Evolutionary conservation across 225 moss, liverwort and hornwort species (phyloP), one percentile per base, ranked within the genome.

Genomic region (Pleurozium schreberi): DNA sequence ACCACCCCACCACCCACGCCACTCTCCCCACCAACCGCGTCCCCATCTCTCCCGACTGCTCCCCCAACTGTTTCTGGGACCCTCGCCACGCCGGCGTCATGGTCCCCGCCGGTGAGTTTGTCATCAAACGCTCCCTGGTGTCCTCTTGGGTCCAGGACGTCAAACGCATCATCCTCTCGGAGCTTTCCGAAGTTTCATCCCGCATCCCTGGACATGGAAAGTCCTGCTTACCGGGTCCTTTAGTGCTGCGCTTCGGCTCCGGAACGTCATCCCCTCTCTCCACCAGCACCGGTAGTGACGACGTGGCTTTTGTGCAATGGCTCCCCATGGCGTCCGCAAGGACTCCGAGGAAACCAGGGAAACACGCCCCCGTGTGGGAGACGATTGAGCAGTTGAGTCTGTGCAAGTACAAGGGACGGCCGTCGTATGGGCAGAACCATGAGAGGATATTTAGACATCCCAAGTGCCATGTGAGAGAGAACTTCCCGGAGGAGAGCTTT

Each of bases 91-190:
- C 27, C 30, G 90, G 89, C 18, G 6, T 26, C 23, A 22, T 62
- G 7, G 5, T 53, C 1, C 59, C 89, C 49, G 69, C 70, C 16
- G 47, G 18, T 8, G 92, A 90, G 58, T 82, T 92, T 43, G 87
- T 31, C 13, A 89, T 92, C 70, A 87, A 91, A 36, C 61, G 87
- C 14, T 64, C 92, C 40, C 62, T 75, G 14, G 18, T 92, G 4
- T 86, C 90, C 28, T 92, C 92, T 3, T 96, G 94, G 95, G 75
- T 93, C 27, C 50, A 86, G 3, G 96, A 96, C 73, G 92, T 95
- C 60, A 94, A 91, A 45, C 25, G 26, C 23, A 71, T 95, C 5
- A 33, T 95, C 62, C 55, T 49, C 28, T 58, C 85, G 10, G 96
- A 96, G 87, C 89, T 95, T 42, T 71, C 80, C 53, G 91, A 90